Base-by-base conservation (phyloP, 2,329 filamentous ascomycete genomes). In the Epichloe gansuensis region DNA sequence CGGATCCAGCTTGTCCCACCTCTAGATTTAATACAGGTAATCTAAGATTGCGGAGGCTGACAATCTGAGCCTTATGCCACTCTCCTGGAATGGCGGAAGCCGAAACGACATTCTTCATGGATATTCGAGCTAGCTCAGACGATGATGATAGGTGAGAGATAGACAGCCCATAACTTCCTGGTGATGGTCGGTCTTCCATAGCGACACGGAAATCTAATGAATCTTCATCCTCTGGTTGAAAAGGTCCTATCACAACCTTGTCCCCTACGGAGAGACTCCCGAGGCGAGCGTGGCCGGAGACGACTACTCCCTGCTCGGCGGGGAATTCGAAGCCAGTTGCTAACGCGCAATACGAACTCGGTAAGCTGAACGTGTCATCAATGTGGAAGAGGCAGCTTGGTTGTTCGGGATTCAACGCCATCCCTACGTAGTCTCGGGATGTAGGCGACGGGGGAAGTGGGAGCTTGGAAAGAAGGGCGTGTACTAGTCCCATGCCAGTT, bases 21-120 rank as follows among this genome's bases (percentile, higher is more conserved):
- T 83, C 76, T 7, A 97, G 75, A 0, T 77, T 80, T 46, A 81
- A 80, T 0, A 96, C 89, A 0, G 91, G 88, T 3, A 96, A 73
- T 5, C 91, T 81, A 8, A 98, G 73, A 59, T 95, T 95, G 23
- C 91, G 84, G 43, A 96, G 83, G 59, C 90, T 97, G 44, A 87
- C 83, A 50, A 97, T 81, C 43, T 78, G 82, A 5, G 91, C 89
- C 25, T 76, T 75, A 56, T 87, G 82, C 91, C 91, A 97, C 66
- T 88, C 84, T 15, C 75, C 80, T 57, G 74, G 79, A 60, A 70
- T 72, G 3, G 72, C 64, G 13, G 75, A 75, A 21, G 75, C 73
- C 6, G 76, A 70, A 41, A 77, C 64, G 38, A 77, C 67, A 58
- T 75, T 77, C n/a, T 71, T 72, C 52, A 74, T 71, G n/a, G 73